Evolutionary conservation across 257 asterid genomes (phyloP).

Genomic region (Asclepias syriaca): DNA sequence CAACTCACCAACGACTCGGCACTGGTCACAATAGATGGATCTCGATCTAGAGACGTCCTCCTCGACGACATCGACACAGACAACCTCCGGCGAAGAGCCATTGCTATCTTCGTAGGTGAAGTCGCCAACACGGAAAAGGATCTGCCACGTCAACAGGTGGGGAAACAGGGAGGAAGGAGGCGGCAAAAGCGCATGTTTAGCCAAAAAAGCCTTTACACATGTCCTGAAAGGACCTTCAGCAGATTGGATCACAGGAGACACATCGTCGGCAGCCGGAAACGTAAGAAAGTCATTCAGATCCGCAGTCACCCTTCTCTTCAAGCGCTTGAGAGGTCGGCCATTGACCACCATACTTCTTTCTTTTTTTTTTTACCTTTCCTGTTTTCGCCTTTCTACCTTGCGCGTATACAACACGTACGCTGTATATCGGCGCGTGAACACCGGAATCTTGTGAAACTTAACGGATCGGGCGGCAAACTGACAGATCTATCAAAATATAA

Average conservation of each 20-base stretch:
- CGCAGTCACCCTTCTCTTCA: conserved; percentile 75
- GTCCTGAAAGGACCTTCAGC: conserved; percentile 55
- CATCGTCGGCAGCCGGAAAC: conserved; percentile 48
- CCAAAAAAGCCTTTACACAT: conserved; percentile 46
- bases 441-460: neutral
- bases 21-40: conserved; percentile 93
- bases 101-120: conserved; percentile 36
- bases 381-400: neutral
- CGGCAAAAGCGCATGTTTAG: conserved; percentile 61
- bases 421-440: conserved; percentile 9
- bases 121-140: conserved; percentile 79
- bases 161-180: conserved; percentile 81
- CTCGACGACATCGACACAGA: conserved; percentile 77
- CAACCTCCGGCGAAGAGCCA: conserved; percentile 43
- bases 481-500: neutral
- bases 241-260: conserved; percentile 14
- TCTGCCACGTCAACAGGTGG: conserved; percentile 80
- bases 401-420: conserved; percentile 18
- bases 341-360: conserved; percentile 53
- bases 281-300: conserved; percentile 62
- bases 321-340: conserved; percentile 52
- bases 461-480: neutral
- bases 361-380: too few species aligned
- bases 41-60: conserved; percentile 93
- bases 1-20: conserved; percentile 98